Evolutionary conservation across 208 protist genomes (phyloP), one percentile per base, ranked within the genome.

Genomic region (Herpetomonas samuelpessoai): DNA sequence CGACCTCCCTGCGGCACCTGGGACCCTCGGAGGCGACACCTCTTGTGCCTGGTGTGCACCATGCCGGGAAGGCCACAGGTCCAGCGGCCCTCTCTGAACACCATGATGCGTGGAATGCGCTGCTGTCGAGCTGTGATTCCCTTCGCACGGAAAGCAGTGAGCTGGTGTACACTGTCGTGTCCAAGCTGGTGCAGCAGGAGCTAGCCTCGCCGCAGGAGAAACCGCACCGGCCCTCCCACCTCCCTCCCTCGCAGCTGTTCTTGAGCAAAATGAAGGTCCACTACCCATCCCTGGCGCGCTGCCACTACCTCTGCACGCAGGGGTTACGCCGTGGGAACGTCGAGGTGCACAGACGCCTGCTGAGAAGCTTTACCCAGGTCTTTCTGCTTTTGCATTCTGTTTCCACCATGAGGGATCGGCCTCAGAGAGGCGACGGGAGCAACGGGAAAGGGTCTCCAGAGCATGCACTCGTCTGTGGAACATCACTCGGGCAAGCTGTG

Each of bases 401-500:
- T 7, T 41, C 54, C 29, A 4, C 12, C 14, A 48, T 49, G 24
- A 12, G 4, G 45, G 21, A 31, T 6, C 16, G 22, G 2, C 3
- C 19, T 39, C 22, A 26, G 10, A 16, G 16, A 18, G 30, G 2
- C 14, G 4, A 2, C 19, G 38, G 48, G 28, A 2, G 16, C 3
- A 16, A 61, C 10, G 27, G 38, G 26, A 49, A 39, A 3, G 38
- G 19, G 14, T 2, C 10, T 3, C 4, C 28, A 7, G 31, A 62
- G 28, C 30, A 26, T n/a, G 59, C 49, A 52, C 35, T 44, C n/a
- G 70, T 80, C 1, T 89, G 86, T 57, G 87, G 87, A 22, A 78
- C 74, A 9, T 56, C 35, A 2, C 71, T 86, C 25, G 48, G 69
- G 0, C 71, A 86, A 38, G 83, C 83, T 12, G 10, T 83, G 3